Evolutionary conservation across 176 grass and related monocot species (phyloP).

Genomic region (Hsuehochloa calcarea): DNA sequence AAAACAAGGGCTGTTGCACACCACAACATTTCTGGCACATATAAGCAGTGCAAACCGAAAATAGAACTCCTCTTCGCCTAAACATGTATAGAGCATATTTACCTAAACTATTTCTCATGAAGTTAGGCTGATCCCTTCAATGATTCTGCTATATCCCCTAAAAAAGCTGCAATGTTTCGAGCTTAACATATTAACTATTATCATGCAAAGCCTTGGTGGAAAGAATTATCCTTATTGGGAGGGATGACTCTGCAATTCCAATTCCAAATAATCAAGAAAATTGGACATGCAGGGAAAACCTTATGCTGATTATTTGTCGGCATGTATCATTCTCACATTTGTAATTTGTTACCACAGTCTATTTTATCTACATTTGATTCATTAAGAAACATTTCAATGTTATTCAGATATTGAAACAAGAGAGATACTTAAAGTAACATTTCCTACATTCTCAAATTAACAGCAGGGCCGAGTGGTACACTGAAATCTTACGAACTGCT

Average conservation of each 20-base stretch:
- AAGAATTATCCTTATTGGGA: background rate
- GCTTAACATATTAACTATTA: background rate
- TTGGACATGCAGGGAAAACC: too few species aligned
- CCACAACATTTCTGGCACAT: background rate
- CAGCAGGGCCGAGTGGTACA: background rate
- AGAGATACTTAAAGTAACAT: background rate
- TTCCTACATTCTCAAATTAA: background rate
- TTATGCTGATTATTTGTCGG: conserved; percentile 2
- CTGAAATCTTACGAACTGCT: background rate
- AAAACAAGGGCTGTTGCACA: background rate
- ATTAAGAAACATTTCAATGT: conserved; percentile 22
- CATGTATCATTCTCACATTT: conserved; percentile 10
- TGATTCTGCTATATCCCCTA: background rate
- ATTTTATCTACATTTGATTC: conserved; percentile 4
- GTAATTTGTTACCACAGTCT: background rate
- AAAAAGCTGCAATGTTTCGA: background rate
- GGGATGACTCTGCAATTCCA: background rate
- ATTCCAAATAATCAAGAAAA: background rate
- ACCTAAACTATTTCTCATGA: background rate
- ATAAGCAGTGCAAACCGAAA: background rate
- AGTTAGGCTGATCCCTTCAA: background rate
- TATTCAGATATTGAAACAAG: background rate
- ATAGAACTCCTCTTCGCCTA: background rate
- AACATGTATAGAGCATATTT: background rate
- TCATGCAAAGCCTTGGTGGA: too few species aligned